Percentiles rank a stretch among this genome's conserved stretches.
phyloP scores from a whole-genome alignment of 169 alveolate species.

The Plasmodium malariae region DNA sequence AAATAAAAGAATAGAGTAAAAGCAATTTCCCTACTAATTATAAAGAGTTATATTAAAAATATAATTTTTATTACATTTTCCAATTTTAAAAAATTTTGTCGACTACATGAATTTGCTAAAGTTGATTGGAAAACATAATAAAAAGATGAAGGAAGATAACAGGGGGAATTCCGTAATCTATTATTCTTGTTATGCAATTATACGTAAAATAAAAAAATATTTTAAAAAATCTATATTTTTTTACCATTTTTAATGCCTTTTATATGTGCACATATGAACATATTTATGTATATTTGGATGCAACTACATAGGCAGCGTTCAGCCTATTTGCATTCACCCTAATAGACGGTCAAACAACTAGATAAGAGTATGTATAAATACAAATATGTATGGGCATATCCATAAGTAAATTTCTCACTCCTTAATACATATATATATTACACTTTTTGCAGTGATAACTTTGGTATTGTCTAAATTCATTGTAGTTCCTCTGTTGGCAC shows the following conservation, averaged over 20 bases:
- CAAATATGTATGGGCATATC: background rate
- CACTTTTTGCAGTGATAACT: slow-evolving; percentile 41
- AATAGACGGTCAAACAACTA: no score
- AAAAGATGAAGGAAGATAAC: slow-evolving; percentile 49
- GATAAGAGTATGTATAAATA: background rate
- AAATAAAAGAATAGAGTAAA: background rate
- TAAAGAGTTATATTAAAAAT: background rate
- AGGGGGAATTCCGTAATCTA: slow-evolving; percentile 36
- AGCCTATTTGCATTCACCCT: no score
- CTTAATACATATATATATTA: background rate
- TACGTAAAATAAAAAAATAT: slow-evolving; percentile 32
- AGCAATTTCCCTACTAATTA: background rate
- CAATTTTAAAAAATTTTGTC: slow-evolving; percentile 15
- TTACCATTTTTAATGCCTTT: background rate
- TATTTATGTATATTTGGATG: background rate
- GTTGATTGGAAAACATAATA: slow-evolving; percentile 42
- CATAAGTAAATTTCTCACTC: background rate
- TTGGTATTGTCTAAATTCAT: slow-evolving; percentile 66
- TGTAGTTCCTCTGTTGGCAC: slow-evolving; percentile 48
- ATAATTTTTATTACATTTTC: background rate
- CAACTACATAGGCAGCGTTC: no score
- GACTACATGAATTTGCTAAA: slow-evolving; percentile 45
- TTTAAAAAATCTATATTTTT: slow-evolving; percentile 4
- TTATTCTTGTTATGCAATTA: slow-evolving; percentile 40
- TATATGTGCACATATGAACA: background rate